Percentiles rank a stretch among this genome's conserved stretches.
Evolutionary conservation across 1,284 basidiomycete species (phyloP).

Genomic region (Albatrellus sp.): DNA sequence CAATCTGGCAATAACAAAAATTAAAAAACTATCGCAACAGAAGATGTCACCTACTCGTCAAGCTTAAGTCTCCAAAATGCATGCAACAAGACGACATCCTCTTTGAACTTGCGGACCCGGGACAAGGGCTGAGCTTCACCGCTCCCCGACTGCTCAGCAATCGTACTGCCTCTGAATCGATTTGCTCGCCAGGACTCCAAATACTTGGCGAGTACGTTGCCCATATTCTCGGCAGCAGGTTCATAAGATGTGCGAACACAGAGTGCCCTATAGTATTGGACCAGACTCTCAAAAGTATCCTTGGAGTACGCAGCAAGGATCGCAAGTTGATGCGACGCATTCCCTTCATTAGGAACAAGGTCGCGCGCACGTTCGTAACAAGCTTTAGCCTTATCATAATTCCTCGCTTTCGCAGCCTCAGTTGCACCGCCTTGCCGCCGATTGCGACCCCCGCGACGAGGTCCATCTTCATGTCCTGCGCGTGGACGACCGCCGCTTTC

Average conservation of each 20-base stretch:
- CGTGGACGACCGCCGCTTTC: conserved; percentile 50
- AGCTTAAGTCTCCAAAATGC: conserved; percentile 53
- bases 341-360: conserved; percentile 73
- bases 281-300: conserved; percentile 71
- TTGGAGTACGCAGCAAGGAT: conserved; percentile 79
- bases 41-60: conserved; percentile 38
- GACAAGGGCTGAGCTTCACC: conserved; percentile 20
- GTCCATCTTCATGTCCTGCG: conserved; percentile 49
- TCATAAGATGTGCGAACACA: conserved; percentile 82
- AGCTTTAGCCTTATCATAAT: conserved; percentile 64
- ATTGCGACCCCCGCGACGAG: conserved; percentile 28
- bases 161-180: conserved; percentile 14
- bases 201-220: conserved; percentile 54
- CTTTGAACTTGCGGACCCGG: conserved; percentile 53
- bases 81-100: conserved; percentile 61
- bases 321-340: conserved; percentile 91
- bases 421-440: conserved; percentile 27
- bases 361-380: conserved; percentile 80
- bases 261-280: conserved; percentile 87
- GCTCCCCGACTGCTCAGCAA: conserved; percentile 12
- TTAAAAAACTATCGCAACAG: conserved; percentile 4
- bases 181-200: conserved; percentile 41
- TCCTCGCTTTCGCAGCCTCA: conserved; percentile 26
- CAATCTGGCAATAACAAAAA: conserved; percentile 21
- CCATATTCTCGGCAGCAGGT: conserved; percentile 79